Evolutionary conservation across 2,329 filamentous ascomycete species (phyloP).

Genomic region (Coniella lustricola): DNA sequence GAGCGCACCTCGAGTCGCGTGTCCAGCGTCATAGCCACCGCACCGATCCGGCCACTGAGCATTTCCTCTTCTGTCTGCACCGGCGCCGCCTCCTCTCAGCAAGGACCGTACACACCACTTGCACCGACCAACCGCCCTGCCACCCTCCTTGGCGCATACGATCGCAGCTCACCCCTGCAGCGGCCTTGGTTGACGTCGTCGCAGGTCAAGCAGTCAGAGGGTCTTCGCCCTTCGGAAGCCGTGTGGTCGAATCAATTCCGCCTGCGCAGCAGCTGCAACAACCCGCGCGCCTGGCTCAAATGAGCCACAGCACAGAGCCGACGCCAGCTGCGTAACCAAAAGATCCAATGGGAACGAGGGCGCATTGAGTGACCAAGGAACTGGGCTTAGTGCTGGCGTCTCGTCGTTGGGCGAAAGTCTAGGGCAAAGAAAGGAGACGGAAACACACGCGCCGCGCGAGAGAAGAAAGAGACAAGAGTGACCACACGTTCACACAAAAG

Average conservation of each 20-base stretch:
- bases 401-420: not conserved
- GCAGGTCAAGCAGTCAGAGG: slow-evolving; percentile 6
- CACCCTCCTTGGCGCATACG: too few relatives aligned
- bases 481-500: too few relatives aligned
- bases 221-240: slow-evolving; percentile 19
- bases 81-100: too few relatives aligned
- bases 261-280: slow-evolving; percentile 29
- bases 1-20: slow-evolving; percentile 12
- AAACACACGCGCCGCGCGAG: not conserved
- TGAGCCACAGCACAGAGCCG: slow-evolving; percentile 35
- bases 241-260: slow-evolving; percentile 22
- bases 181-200: not conserved
- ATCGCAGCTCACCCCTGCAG: not conserved
- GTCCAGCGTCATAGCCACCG: not conserved
- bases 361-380: slow-evolving; percentile 30
- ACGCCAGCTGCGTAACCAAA: slow-evolving; percentile 37
- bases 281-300: slow-evolving; percentile 34
- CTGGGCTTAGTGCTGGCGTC: slow-evolving; percentile 21
- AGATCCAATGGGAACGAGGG: slow-evolving; percentile 35
- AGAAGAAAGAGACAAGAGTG: too few relatives aligned
- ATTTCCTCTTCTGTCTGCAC: too few relatives aligned
- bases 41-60: too few relatives aligned
- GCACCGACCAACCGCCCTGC: too few relatives aligned
- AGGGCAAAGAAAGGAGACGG: slow-evolving; percentile 1
- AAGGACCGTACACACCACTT: not conserved